Base-by-base conservation (phyloP, 1,284 basidiomycete species). In the Ustilago hordei region DNA sequence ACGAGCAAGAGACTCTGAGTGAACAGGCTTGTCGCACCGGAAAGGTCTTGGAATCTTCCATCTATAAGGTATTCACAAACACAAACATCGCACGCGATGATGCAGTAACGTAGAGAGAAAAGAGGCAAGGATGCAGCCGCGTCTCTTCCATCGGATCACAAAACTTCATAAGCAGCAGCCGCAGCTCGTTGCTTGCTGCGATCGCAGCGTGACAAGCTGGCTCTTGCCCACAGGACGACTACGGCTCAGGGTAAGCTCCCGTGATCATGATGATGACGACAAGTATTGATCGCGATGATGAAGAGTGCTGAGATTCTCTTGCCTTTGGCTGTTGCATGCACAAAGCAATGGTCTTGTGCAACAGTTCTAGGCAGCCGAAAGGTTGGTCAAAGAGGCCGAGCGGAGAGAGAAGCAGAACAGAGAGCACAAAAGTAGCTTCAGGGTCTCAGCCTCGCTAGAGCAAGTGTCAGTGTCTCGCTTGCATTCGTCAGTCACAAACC, bases 1-100 rank as follows among this genome's bases (percentile, higher is more conserved):
- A 53, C 4, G 13, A 17, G 54, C 52, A 43, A 9, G 52, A 65
- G 56, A 65, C 64, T 65, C 50, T 65, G 48, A 12, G 36, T 36
- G 31, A 65, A 65, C 57, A 38, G 53, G 57, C 36, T 39, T 58
- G 64, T 65, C 56, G 52, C 64, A 59, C 55, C 64, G 52, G 45
- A n/a, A n/a, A 43, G 31, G 28, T 13, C 17, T 59, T 17, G 43
- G 64, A 65, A 65, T 35, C 64, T 65, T 59, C 56, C 28, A 55
- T 36, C 31, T 45, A 47, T 43, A 11, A 41, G 12, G 5, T n/a
- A 12, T 17, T 19, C 53, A n/a, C 12, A 35, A 35, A 19, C 35
- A 35, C 45, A 48, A 50, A 31, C 48, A 50, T 32, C 48, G n/a
- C 23, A 32, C 28, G 3, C 23, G 23, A 28, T 28, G 23, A 28